Percentiles rank a stretch among this genome's conserved stretches.
phyloP scores from a whole-genome alignment of 2,329 filamentous ascomycete genomes.

The Microdochium trichocladiopsis region DNA sequence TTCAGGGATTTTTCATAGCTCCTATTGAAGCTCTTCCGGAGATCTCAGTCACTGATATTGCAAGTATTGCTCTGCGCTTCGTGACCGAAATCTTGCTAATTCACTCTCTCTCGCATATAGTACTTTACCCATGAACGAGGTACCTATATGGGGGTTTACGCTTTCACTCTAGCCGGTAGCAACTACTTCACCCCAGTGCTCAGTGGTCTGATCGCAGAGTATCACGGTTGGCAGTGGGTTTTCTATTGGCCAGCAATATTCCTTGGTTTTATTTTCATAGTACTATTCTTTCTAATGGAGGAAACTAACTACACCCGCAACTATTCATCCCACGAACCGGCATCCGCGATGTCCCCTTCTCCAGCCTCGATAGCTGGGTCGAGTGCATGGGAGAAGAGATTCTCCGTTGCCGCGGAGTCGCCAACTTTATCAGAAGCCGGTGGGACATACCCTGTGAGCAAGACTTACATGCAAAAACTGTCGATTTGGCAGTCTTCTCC shows the following conservation, averaged over 20 bases:
- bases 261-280: no score
- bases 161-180: slow-evolving; percentile 27
- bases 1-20: slow-evolving; percentile 34
- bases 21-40: slow-evolving; percentile 40
- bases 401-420: background rate
- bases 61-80: slow-evolving; percentile 5
- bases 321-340: no score
- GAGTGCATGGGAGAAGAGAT: background rate
- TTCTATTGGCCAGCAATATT: no score
- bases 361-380: background rate
- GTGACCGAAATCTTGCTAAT: slow-evolving; percentile 5
- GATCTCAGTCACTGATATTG: slow-evolving; percentile 32
- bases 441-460: slow-evolving; percentile 9
- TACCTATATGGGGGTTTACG: slow-evolving; percentile 34
- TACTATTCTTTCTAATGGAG: no score
- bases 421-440: background rate
- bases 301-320: no score
- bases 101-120: slow-evolving; percentile 2
- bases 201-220: slow-evolving; percentile 34
- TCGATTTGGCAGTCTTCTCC: slow-evolving; percentile 29
- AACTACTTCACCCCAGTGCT: slow-evolving; percentile 38
- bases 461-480: no score
- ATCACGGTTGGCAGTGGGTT: slow-evolving; percentile 31
- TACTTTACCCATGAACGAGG: slow-evolving; percentile 30
- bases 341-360: background rate